These are phyloP conservation scores for Candolleomyces aberdarensis DNA, from an alignment of 768 basidiomycete genomes.

Conservation along the genomic window DNA sequence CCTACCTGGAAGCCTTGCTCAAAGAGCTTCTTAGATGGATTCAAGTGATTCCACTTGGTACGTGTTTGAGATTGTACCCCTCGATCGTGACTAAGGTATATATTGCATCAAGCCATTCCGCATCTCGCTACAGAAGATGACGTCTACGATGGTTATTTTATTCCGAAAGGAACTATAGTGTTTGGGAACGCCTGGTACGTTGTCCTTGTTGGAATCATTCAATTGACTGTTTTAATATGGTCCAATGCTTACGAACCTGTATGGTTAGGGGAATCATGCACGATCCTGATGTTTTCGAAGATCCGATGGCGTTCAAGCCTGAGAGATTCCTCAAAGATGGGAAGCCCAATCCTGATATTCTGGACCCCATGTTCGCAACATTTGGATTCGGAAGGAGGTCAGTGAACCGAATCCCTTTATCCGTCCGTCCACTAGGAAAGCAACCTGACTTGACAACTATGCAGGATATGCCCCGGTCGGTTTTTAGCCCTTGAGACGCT, in stretches of 20 bases:
- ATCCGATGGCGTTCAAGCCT: constrained; percentile 8
- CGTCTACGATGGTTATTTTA: constrained; percentile 12
- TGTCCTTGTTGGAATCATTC: no score
- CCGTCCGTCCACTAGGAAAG: background rate
- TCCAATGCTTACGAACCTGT: background rate
- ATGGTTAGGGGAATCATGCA: constrained; percentile 11
- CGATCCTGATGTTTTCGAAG: constrained; percentile 6
- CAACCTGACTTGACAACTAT: background rate
- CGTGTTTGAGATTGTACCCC: background rate
- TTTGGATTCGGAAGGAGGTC: constrained; percentile 21
- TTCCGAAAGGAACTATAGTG: constrained; percentile 11
- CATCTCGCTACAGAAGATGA: constrained; percentile 10
- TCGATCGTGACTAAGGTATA: background rate
- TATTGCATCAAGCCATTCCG: background rate
- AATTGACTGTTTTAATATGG: no score
- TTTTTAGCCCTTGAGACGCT: constrained; percentile 15
- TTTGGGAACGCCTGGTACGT: constrained; percentile 13
- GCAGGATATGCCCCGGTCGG: constrained; percentile 18
- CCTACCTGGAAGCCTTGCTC: constrained; percentile 33
- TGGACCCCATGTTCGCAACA: constrained; percentile 22
- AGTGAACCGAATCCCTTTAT: background rate
- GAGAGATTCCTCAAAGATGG: constrained; percentile 5
- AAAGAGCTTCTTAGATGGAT: constrained; percentile 26
- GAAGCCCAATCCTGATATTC: constrained; percentile 12
- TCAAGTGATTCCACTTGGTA: constrained; percentile 13